A percentile compares a stretch with the other conserved stretches of the same genome.
These are phyloP conservation scores for Boletus speciosus DNA, from an alignment of 768 basidiomycete genomes.

Conservation along the genomic window DNA sequence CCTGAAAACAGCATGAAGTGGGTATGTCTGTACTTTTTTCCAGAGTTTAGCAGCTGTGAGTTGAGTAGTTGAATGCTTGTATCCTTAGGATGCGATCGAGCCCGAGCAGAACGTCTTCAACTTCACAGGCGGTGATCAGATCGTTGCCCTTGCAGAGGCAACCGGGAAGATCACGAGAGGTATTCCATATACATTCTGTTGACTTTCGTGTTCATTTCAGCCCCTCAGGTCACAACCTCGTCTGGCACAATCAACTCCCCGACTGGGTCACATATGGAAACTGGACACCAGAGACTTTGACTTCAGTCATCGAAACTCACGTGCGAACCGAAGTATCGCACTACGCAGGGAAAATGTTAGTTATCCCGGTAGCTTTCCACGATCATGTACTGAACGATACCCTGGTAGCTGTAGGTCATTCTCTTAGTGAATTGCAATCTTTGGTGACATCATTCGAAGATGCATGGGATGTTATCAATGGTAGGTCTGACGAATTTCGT, in stretches of 20 bases:
- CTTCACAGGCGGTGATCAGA: conserved; percentile 20
- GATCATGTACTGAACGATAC: not conserved
- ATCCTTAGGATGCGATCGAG: conserved; percentile 17
- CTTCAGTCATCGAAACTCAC: conserved; percentile 16
- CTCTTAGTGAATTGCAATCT: not conserved
- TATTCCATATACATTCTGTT: not conserved
- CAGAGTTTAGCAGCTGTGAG: not conserved
- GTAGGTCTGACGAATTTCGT: not conserved
- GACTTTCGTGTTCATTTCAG: not conserved
- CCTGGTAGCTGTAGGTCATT: conserved; percentile 12
- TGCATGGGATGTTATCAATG: conserved; percentile 23
- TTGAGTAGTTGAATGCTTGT: not conserved
- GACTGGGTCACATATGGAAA: conserved; percentile 13
- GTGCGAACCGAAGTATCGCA: conserved; percentile 17
- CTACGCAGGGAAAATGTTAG: conserved; percentile 15
- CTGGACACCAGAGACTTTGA: conserved; percentile 13
- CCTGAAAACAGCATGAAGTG: conserved; percentile 21
- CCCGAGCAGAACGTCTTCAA: conserved; percentile 25
- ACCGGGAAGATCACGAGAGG: conserved; percentile 22
- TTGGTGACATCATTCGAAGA: conserved; percentile 7
- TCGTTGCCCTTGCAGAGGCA: conserved; percentile 16
- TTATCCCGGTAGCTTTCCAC: not conserved
- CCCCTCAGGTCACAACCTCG: conserved; percentile 17
- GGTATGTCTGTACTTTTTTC: conserved; percentile 7
- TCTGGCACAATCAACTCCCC: conserved; percentile 18